Percentiles rank a stretch among this genome's conserved stretches.
These are phyloP conservation scores for Phytophthora fragariaefolia DNA, from an alignment of 352 stramenopile species.

Conservation along the genomic window DNA sequence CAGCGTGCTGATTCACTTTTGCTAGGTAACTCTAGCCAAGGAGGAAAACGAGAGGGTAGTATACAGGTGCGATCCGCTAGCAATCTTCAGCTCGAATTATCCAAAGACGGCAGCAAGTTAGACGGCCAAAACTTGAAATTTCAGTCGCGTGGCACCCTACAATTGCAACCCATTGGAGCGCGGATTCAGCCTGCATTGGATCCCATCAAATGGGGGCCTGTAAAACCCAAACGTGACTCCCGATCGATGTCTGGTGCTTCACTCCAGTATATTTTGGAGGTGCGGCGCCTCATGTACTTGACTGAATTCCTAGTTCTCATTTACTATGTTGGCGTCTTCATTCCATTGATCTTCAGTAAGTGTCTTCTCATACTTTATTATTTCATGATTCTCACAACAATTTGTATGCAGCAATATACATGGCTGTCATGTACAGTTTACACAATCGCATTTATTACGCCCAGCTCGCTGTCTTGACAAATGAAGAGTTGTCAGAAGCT, in stretches of 20 bases:
- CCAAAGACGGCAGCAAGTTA: neutral
- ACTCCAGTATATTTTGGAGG: neutral
- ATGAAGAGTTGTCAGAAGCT: neutral
- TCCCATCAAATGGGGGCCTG: neutral
- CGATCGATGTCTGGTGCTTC: neutral
- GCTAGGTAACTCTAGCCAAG: neutral
- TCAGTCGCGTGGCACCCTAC: neutral
- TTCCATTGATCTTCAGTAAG: constrained; percentile 25
- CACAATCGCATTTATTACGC: constrained; percentile 12
- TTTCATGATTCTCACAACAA: neutral
- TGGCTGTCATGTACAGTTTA: constrained; percentile 7
- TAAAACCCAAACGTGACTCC: neutral
- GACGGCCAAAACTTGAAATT: neutral
- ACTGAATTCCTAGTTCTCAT: constrained; percentile 28
- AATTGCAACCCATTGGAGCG: neutral
- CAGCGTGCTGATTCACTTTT: neutral
- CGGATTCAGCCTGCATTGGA: neutral
- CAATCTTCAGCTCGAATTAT: neutral
- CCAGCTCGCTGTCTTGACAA: neutral
- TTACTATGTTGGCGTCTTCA: constrained; percentile 32
- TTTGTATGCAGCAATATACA: neutral
- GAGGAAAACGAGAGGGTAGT: neutral
- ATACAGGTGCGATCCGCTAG: neutral
- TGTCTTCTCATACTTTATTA: neutral
- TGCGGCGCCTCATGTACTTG: constrained; percentile 14